Conservation (phyloP, 176 grass and related monocot species). For the Pharus latifolius region DNA sequence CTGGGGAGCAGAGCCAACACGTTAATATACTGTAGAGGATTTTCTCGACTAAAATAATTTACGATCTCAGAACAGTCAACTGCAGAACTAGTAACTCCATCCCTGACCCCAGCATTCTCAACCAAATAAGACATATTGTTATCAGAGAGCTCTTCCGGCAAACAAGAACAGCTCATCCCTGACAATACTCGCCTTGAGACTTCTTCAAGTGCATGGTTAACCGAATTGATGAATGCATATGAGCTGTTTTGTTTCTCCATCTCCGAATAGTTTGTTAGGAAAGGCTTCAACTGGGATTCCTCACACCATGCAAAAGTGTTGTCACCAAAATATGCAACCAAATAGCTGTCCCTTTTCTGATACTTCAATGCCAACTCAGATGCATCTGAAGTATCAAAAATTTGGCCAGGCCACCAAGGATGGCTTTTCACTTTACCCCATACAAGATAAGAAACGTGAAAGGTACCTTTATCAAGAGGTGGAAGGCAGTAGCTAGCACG, state of each 20-base stretch:
- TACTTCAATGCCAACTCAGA: conserved; percentile 50
- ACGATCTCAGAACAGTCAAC: conserved; percentile 22
- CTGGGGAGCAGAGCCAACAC: conserved; percentile 27
- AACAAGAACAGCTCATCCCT: conserved; percentile 50
- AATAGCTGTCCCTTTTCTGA: conserved; percentile 26
- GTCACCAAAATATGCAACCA: conserved; percentile 68
- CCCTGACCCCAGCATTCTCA: conserved; percentile 44
- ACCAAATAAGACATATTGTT: conserved; percentile 16
- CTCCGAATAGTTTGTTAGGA: conserved; percentile 32
- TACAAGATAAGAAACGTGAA: conserved; percentile 51
- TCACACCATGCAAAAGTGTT: conserved; percentile 63
- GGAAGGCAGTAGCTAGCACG: conserved; percentile 26
- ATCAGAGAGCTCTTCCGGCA: conserved; percentile 19
- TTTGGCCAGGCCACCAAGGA: conserved; percentile 84
- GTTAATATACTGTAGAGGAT: conserved; percentile 40
- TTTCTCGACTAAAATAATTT: conserved; percentile 31
- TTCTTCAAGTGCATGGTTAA: conserved; percentile 52
- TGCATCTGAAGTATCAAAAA: conserved; percentile 57
- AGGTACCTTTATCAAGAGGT: conserved; percentile 3
- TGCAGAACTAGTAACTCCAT: conserved; percentile 22
- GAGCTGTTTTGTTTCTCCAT: conserved; percentile 49
- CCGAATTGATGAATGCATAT: conserved; percentile 32
- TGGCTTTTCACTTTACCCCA: conserved; percentile 58
- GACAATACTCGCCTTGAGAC: conserved; percentile 37
- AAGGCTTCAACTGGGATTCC: conserved; percentile 62